These are phyloP conservation scores for Kalmanozyma brasiliensis DNA, from an alignment of 1,284 basidiomycete genomes.

Conservation along the genomic window DNA sequence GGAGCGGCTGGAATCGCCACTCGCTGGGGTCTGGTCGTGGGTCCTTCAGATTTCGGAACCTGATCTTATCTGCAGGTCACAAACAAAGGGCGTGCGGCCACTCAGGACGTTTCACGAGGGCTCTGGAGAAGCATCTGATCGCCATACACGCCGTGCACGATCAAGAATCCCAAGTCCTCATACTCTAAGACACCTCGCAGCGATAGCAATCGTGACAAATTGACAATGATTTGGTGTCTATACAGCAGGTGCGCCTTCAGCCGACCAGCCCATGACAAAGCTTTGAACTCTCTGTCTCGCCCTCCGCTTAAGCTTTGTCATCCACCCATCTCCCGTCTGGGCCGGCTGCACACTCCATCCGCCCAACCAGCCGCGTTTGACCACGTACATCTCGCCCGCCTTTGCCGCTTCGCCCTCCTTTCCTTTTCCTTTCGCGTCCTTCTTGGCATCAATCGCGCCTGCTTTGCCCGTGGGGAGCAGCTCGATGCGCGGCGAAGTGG, in stretches of 20 bases:
- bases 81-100: no score
- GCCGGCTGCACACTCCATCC: slow-evolving; percentile 30
- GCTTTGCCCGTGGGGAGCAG: slow-evolving; percentile 12
- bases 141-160: no score
- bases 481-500: slow-evolving; percentile 21
- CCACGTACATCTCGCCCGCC: slow-evolving; percentile 15
- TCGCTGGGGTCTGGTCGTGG: no score
- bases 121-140: no score
- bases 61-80: no score
- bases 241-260: slow-evolving; percentile 1
- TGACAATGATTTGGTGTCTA: no score
- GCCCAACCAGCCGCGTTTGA: slow-evolving; percentile 31
- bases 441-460: slow-evolving; percentile 11
- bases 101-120: no score
- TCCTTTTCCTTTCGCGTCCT: slow-evolving; percentile 8
- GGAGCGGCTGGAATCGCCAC: no score
- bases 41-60: no score
- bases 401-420: slow-evolving; percentile 3
- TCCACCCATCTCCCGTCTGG: slow-evolving; percentile 5
- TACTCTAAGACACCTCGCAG: no score
- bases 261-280: slow-evolving; percentile 31
- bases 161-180: no score
- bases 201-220: neutral
- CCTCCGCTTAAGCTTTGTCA: slow-evolving; percentile 5
- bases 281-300: slow-evolving; percentile 2